Percentiles rank a stretch among this genome's conserved stretches.
These are phyloP conservation scores for Cardamine chenopodiifolia DNA, from an alignment of 345 rosid species.

Conservation along the genomic window DNA sequence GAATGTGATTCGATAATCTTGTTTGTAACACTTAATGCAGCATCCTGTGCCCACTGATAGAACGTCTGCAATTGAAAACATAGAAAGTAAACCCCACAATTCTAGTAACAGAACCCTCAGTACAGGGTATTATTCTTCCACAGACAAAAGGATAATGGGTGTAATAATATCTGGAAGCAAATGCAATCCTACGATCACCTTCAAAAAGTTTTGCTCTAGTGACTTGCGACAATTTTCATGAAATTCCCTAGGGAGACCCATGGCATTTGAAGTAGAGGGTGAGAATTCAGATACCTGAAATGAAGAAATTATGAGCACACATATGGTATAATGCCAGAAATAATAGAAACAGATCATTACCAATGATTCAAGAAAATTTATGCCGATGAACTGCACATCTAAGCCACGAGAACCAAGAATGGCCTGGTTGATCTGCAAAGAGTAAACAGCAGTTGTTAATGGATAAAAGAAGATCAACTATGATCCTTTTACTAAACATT, in stretches of 20 bases:
- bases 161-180: slow-evolving; percentile 34
- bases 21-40: slow-evolving; percentile 73
- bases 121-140: slow-evolving; percentile 30
- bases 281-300: slow-evolving; percentile 93
- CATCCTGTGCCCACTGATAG: slow-evolving; percentile 88
- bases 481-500: slow-evolving; percentile 4
- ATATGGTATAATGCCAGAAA: slow-evolving; percentile 20
- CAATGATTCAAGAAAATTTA: slow-evolving; percentile 88
- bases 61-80: slow-evolving; percentile 60
- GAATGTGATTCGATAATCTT: slow-evolving; percentile 66
- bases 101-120: slow-evolving; percentile 16
- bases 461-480: slow-evolving; percentile 25
- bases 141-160: slow-evolving; percentile 13
- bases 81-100: not conserved
- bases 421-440: slow-evolving; percentile 82
- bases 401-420: slow-evolving; percentile 72
- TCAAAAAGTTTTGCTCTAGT: slow-evolving; percentile 73
- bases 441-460: slow-evolving; percentile 39
- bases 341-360: slow-evolving; percentile 48
- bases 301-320: slow-evolving; percentile 30
- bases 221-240: slow-evolving; percentile 88
- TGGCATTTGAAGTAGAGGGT: slow-evolving; percentile 89
- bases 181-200: slow-evolving; percentile 53
- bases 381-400: slow-evolving; percentile 78
- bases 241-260: slow-evolving; percentile 97